These are phyloP conservation scores for Claviceps sp. DNA, from an alignment of 2,329 filamentous ascomycete genomes.

Conservation along the genomic window DNA sequence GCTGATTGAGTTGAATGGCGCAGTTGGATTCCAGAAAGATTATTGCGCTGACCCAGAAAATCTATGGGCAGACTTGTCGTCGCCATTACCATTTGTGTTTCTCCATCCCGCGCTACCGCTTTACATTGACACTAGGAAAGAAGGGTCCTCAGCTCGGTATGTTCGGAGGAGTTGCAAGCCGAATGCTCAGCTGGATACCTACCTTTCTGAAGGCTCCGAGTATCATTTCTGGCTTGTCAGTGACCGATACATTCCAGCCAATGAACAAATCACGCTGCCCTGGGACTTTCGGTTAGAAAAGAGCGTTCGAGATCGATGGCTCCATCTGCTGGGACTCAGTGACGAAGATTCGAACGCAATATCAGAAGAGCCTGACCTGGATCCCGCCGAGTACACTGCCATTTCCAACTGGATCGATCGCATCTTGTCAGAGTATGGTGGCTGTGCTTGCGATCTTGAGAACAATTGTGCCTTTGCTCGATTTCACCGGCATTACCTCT, in stretches of 20 bases:
- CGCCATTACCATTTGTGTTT: constrained; percentile 62
- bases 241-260: constrained; percentile 55
- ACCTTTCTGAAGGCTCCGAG: constrained; percentile 62
- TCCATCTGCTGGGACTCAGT: constrained; percentile 46
- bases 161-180: constrained; percentile 85
- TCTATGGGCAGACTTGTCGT: constrained; percentile 52
- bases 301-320: constrained; percentile 37
- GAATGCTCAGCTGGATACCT: constrained; percentile 79
- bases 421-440: constrained; percentile 65
- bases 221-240: constrained; percentile 92
- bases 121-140: constrained; percentile 81
- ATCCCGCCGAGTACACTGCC: constrained; percentile 45
- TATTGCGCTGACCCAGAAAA: constrained; percentile 56
- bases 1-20: constrained; percentile 62
- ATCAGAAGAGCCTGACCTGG: constrained; percentile 40
- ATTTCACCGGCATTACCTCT: constrained; percentile 45
- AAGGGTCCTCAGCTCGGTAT: constrained; percentile 77
- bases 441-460: constrained; percentile 59
- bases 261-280: constrained; percentile 48
- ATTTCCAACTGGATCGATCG: constrained; percentile 53
- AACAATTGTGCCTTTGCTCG: constrained; percentile 50
- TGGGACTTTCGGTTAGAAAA: constrained; percentile 57
- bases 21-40: constrained; percentile 59
- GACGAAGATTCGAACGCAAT: constrained; percentile 39
- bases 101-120: constrained; percentile 82